phyloP scores from a whole-genome alignment of 306 rosid genomes.

The Acacia acuminata region DNA sequence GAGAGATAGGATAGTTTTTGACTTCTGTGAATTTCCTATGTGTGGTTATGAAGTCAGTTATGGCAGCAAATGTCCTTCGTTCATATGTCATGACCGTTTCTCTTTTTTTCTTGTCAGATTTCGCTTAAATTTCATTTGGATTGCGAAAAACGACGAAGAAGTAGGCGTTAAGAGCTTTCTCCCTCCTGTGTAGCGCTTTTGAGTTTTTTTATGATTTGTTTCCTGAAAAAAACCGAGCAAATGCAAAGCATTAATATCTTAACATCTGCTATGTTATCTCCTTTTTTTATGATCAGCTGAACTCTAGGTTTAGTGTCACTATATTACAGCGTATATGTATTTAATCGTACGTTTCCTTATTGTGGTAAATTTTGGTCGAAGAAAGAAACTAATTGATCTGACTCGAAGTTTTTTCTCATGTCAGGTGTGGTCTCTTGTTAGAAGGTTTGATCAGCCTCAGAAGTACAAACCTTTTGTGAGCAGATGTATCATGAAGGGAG shows the following conservation, averaged over 20 bases:
- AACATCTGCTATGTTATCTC: background rate
- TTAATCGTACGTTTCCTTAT: constrained; percentile 14
- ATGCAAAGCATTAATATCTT: background rate
- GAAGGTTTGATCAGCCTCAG: constrained; percentile 94
- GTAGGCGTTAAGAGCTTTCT: background rate
- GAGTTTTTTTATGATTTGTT: background rate
- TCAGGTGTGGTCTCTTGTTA: constrained; percentile 98
- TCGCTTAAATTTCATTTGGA: background rate
- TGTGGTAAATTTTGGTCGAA: background rate
- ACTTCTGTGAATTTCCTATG: constrained; percentile 8
- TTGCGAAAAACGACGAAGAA: background rate
- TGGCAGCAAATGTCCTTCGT: background rate
- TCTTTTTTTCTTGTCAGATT: background rate
- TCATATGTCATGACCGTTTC: constrained; percentile 9
- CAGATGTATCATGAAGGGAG: constrained; percentile 76
- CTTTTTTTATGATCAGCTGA: background rate
- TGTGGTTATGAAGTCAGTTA: constrained; percentile 7
- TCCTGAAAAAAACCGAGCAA: background rate
- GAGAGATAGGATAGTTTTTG: background rate
- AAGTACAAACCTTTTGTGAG: constrained; percentile 90
- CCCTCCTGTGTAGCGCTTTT: background rate
- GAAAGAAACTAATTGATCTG: constrained; percentile 25
- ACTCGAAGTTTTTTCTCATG: background rate
- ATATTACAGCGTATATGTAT: constrained; percentile 15
- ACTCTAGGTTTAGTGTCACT: constrained; percentile 12